A percentile compares a stretch with the other conserved stretches of the same genome.
Conservation (phyloP, 495 filamentous ascomycete genomes). For the Penicillium argentinense region DNA sequence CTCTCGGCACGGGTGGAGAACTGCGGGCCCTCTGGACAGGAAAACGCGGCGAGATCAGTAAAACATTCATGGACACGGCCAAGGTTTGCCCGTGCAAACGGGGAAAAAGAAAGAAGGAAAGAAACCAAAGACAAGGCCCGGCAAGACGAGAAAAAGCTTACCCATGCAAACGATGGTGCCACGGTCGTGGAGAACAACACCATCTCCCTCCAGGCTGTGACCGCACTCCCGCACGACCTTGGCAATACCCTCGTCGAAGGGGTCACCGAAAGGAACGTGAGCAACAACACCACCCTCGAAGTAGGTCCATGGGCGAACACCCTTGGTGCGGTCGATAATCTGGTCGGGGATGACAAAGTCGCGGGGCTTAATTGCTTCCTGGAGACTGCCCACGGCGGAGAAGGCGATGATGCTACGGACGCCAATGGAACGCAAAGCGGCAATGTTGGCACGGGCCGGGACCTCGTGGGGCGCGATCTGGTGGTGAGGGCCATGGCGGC, state of each 20-base stretch:
- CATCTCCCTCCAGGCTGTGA: conserved; percentile 73
- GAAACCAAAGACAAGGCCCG: too few relatives aligned
- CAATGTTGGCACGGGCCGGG: conserved; percentile 89
- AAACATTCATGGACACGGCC: neutral
- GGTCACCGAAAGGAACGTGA: conserved; percentile 93
- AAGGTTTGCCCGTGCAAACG: neutral
- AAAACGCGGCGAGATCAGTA: conserved; percentile 2
- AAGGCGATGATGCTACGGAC: conserved; percentile 91
- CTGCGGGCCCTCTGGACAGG: conserved; percentile 74
- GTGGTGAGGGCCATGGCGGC: conserved; percentile 87
- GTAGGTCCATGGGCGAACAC: conserved; percentile 87
- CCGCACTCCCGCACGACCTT: conserved; percentile 70
- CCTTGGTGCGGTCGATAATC: conserved; percentile 97
- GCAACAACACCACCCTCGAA: conserved; percentile 93
- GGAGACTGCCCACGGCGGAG: conserved; percentile 89
- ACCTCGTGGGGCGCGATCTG: conserved; percentile 91
- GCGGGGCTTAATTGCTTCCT: conserved; percentile 86
- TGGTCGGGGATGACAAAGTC: conserved; percentile 97
- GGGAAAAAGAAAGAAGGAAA: neutral
- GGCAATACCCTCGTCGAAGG: conserved; percentile 79
- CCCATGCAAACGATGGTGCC: conserved; percentile 91
- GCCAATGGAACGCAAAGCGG: conserved; percentile 83
- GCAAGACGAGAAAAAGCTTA: conserved; percentile 25
- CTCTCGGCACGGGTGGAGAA: conserved; percentile 98
- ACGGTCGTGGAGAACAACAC: conserved; percentile 71